A percentile compares a stretch with the other conserved stretches of the same genome.
phyloP scores from a whole-genome alignment of 306 rosid genomes.

The Fragaria vesca region DNA sequence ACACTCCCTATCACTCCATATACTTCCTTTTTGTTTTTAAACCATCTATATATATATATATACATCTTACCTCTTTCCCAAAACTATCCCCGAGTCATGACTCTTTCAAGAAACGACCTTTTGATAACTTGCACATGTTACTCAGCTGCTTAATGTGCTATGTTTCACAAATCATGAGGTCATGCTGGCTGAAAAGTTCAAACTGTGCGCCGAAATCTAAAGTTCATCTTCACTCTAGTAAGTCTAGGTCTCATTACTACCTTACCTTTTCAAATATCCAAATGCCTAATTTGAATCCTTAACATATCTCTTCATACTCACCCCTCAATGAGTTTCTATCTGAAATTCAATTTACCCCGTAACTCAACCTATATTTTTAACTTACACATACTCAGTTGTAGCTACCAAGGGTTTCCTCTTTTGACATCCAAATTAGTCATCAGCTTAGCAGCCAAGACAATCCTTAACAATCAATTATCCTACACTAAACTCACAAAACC shows the following conservation, averaged over 20 bases:
- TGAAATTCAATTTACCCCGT: neutral
- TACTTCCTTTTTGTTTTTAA: neutral
- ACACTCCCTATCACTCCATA: neutral
- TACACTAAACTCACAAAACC: neutral
- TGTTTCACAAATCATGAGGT: neutral
- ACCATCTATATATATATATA: neutral
- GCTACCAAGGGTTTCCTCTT: neutral
- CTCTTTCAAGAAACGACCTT: neutral
- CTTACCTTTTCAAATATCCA: neutral
- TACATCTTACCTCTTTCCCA: neutral
- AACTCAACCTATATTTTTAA: neutral
- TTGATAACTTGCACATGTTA: neutral
- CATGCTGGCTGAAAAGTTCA: neutral
- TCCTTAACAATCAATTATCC: neutral
- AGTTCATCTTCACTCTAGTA: neutral
- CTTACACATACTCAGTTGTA: neutral
- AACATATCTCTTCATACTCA: neutral
- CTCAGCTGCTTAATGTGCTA: neutral
- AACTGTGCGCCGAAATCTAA: neutral
- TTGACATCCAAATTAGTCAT: neutral
- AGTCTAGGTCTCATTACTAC: neutral
- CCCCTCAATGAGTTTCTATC: neutral
- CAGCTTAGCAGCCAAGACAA: neutral
- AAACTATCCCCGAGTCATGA: no score
- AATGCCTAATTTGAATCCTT: neutral